Evolutionary conservation across 164 flowering plant species (phyloP), one percentile per base, ranked within the genome.

Genomic region (Echeveria elegans): DNA sequence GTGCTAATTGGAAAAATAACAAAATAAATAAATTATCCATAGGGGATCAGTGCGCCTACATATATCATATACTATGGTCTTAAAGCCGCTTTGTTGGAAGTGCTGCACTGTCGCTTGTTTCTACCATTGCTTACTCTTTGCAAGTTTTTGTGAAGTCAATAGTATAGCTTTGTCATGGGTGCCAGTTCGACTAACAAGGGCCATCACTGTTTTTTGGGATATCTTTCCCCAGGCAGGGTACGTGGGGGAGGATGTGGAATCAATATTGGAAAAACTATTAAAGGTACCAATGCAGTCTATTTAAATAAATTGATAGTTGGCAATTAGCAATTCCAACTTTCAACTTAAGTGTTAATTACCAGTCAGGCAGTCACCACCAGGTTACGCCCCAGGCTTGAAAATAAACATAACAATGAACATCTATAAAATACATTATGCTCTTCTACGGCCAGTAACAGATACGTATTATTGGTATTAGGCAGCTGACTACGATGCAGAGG

Each of bases 231-330:
- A 80, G 83, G 83, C 83, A 48, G 83, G 83, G 52, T 80, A 78
- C 74, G 81, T 80, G 58, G 81, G 83, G 41, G 83, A 80, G 73
- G 83, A 80, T 64, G 83, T 78, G 67, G 83, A 80, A 60, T 80
- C 83, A 24, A 67, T 80, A 43, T 50, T 80, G 68, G 75, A 76
- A 53, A 80, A 80, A 68, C 71, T 80, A 38, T 71, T 78, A 1
- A 47, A 24, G 78, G 83, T 80, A 78, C 30, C 60, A 1, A 26
- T 53, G 14, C 28, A 77, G 47, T 6, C 30, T n/a, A 58, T 68
- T 40, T 28, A 8, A 40, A n/a, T n/a, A n/a, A n/a, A n/a, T n/a
- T n/a, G n/a, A n/a, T n/a, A n/a, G n/a, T n/a, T n/a, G n/a, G n/a
- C n/a, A n/a, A n/a, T n/a, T n/a, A n/a, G n/a, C n/a, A n/a, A n/a